A percentile compares a stretch with the other conserved stretches of the same genome.
These are phyloP conservation scores for Dorcoceras hygrometricum DNA, from an alignment of 257 asterid genomes.

Conservation along the genomic window DNA sequence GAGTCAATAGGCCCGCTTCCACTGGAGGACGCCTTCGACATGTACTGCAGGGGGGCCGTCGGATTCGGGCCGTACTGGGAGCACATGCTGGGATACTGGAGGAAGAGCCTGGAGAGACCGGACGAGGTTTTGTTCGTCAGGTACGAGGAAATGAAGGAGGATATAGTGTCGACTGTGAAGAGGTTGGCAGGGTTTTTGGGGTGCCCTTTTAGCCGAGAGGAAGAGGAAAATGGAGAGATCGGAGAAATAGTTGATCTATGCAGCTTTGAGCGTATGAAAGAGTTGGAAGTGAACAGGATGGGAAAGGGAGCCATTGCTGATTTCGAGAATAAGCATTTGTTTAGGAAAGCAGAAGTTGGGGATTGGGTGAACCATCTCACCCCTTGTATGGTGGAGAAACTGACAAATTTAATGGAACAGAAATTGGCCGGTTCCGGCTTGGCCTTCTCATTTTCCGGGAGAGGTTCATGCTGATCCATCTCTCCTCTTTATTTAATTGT, in stretches of 20 bases:
- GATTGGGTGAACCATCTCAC: slow-evolving; percentile 51
- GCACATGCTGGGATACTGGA: slow-evolving; percentile 58
- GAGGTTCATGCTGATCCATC: no score
- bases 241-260: slow-evolving; percentile 34
- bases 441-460: slow-evolving; percentile 13
- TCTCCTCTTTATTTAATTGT: no score
- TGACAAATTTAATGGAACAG: slow-evolving; percentile 29
- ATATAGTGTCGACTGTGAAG: slow-evolving; percentile 24
- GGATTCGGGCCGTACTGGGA: slow-evolving; percentile 61
- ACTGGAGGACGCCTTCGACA: slow-evolving; percentile 30
- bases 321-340: slow-evolving; percentile 31
- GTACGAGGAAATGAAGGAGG: slow-evolving; percentile 51
- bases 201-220: slow-evolving; percentile 35
- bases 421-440: slow-evolving; percentile 34
- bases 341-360: slow-evolving; percentile 54
- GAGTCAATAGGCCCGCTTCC: slow-evolving; percentile 15
- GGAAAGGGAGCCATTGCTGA: slow-evolving; percentile 31
- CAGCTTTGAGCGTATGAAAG: slow-evolving; percentile 45
- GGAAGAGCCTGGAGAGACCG: slow-evolving; percentile 31
- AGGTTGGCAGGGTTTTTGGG: slow-evolving; percentile 47
- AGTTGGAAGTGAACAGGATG: slow-evolving; percentile 40
- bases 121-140: slow-evolving; percentile 42
- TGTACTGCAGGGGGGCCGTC: slow-evolving; percentile 34
- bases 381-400: slow-evolving; percentile 34
- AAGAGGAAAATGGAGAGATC: slow-evolving; percentile 38